These are phyloP conservation scores for Lachancea thermotolerans DNA, from an alignment of 805 yeast genomes.

Conservation along the genomic window DNA sequence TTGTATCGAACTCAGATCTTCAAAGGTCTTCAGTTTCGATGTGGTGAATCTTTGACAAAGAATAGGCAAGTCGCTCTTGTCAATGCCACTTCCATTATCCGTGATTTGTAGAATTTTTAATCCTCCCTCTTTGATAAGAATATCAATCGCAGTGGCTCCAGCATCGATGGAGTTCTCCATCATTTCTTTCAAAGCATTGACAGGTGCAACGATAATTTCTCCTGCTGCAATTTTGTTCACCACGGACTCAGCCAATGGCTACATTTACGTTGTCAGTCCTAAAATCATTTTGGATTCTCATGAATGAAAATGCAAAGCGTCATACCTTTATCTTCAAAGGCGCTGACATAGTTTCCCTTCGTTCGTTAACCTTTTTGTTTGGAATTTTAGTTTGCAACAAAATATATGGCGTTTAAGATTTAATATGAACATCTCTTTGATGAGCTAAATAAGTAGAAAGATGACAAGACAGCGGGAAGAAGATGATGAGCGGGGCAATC, in stretches of 20 bases:
- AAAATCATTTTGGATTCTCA: too few species aligned
- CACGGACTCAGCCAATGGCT: slow-evolving; percentile 56
- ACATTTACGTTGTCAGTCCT: background rate
- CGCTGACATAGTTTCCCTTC: too few species aligned
- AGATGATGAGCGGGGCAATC: background rate
- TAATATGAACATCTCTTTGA: too few species aligned
- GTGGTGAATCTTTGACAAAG: slow-evolving; percentile 93
- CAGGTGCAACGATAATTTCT: slow-evolving; percentile 88
- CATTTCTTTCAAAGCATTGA: slow-evolving; percentile 89
- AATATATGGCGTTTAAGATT: too few species aligned
- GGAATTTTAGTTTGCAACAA: too few species aligned
- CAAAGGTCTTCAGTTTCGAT: slow-evolving; percentile 67
- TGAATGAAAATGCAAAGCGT: too few species aligned
- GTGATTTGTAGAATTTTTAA: slow-evolving; percentile 76
- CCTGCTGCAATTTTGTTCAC: slow-evolving; percentile 96
- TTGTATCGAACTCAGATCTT: slow-evolving; percentile 60
- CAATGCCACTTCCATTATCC: slow-evolving; percentile 85
- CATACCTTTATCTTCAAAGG: too few species aligned
- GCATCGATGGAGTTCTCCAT: slow-evolving; percentile 93
- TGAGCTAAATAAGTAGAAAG: too few species aligned
- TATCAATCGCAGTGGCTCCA: slow-evolving; percentile 61
- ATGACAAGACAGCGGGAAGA: background rate
- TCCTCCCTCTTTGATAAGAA: slow-evolving; percentile 88
- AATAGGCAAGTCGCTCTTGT: slow-evolving; percentile 61
- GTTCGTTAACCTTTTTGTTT: too few species aligned